Evolutionary conservation across 345 rosid species (phyloP).

Genomic region (Citrus medica): DNA sequence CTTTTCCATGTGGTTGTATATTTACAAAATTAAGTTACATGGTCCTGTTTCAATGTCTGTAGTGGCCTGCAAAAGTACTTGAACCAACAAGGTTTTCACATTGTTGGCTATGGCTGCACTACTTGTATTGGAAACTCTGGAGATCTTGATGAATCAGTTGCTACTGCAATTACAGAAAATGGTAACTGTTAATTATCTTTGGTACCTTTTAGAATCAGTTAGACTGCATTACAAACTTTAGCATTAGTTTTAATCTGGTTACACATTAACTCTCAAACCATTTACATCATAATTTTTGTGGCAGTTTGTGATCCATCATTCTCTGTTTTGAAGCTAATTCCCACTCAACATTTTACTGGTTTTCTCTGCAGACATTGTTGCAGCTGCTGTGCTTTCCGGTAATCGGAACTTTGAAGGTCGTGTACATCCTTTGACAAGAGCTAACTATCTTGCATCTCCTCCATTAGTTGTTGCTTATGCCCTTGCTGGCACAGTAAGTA

Average conservation of each 20-base stretch:
- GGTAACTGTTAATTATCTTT: constrained; percentile 33
- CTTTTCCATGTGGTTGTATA: neutral
- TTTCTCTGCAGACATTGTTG: constrained; percentile 54
- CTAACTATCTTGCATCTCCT: constrained; percentile 91
- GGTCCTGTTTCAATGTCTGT: constrained; percentile 12
- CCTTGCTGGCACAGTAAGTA: constrained; percentile 73
- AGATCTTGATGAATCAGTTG: constrained; percentile 59
- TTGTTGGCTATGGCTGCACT: constrained; percentile 85
- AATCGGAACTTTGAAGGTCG: constrained; percentile 88
- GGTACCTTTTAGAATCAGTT: neutral
- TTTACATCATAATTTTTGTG: neutral
- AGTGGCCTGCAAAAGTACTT: constrained; percentile 71
- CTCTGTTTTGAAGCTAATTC: constrained; percentile 2
- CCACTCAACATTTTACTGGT: constrained; percentile 1
- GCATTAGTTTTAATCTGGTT: neutral
- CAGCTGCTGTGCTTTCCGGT: constrained; percentile 88
- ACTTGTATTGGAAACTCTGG: constrained; percentile 85
- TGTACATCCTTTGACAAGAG: constrained; percentile 77
- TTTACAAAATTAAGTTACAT: neutral
- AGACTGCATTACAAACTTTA: neutral
- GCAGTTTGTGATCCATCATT: neutral
- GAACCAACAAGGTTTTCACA: constrained; percentile 61
- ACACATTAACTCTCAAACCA: neutral
- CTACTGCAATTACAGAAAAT: constrained; percentile 57
- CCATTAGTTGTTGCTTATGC: constrained; percentile 92